Evolutionary conservation across 768 basidiomycete species (phyloP), one percentile per base, ranked within the genome.

Genomic region (Rhodosporidiobolus sp.): DNA sequence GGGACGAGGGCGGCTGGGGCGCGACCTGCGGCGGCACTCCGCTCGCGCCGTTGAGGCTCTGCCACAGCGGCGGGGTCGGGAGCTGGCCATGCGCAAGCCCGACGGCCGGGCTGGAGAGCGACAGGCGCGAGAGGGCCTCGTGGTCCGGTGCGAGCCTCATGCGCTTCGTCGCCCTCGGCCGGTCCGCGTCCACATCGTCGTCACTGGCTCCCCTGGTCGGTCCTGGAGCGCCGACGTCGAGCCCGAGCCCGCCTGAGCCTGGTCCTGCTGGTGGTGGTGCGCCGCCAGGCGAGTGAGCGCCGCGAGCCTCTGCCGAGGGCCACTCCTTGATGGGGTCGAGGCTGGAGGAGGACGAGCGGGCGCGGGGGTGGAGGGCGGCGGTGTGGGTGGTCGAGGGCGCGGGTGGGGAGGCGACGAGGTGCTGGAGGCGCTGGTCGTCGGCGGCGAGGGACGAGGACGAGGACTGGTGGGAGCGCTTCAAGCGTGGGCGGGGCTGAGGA

Each of bases 291-390:
- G n/a, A n/a, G n/a, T n/a, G 38, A 43, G 38, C 14, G 14, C 8
- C 8, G 38, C 38, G 38, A 43, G 20, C 22, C n/a, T 71, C 70
- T 3, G 65, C 70, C 24, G 24, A n/a, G 2, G 70, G 65, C 52
- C 55, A 61, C 56, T 72, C 70, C 1, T 32, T 28, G 50, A 72
- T 72, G 6, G 66, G 60, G 34, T 62, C 68, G 54, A 69, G 63
- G 35, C 26, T 4, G 53, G 30, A 50, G 32, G 53, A n/a, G 12
- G 45, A 20, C 4, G 49, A 3, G 14, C 35, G n/a, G n/a, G 43
- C 4, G 45, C 30, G 32, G 43, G 38, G 19, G 30, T 16, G 58
- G 38, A 54, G 35, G 17, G 34, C 30, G 46, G 58, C 38, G 67
- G 48, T 2, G 4, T 45, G 38, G 52, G 26, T 34, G 34, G 58